Percentiles rank a stretch among this genome's conserved stretches.
phyloP scores from a whole-genome alignment of 441 rosid genomes.

The Populus hybrid region DNA sequence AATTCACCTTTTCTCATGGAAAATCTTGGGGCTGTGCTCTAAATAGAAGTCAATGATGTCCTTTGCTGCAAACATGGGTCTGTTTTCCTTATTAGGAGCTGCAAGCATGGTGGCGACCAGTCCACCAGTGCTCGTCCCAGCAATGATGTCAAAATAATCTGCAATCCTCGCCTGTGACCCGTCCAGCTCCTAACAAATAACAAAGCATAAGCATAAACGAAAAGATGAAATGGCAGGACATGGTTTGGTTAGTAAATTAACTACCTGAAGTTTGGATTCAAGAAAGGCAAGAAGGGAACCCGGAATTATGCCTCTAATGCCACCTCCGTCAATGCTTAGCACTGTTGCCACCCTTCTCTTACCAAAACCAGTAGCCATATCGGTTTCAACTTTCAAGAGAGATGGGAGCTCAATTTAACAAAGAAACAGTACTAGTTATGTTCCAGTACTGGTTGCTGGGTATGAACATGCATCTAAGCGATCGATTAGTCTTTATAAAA shows the following conservation, averaged over 20 bases:
- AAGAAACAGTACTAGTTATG: no score
- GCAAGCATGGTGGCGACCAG: slow-evolving; percentile 51
- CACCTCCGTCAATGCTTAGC: slow-evolving; percentile 33
- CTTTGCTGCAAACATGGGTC: slow-evolving; percentile 42
- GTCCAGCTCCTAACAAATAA: slow-evolving; percentile 32
- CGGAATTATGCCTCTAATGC: slow-evolving; percentile 30
- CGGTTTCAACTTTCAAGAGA: background rate
- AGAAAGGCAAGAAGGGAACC: slow-evolving; percentile 28
- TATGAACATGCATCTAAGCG: no score
- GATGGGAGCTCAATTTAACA: no score
- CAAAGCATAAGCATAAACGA: background rate
- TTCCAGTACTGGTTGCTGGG: no score
- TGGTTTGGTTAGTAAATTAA: background rate
- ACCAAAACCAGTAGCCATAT: background rate
- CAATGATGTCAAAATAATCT: slow-evolving; percentile 49
- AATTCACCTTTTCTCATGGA: slow-evolving; percentile 32
- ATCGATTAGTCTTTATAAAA: no score
- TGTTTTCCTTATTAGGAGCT: slow-evolving; percentile 32
- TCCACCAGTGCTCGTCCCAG: slow-evolving; percentile 57
- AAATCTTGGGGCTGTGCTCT: slow-evolving; percentile 35
- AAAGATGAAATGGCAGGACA: background rate
- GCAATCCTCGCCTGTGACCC: slow-evolving; percentile 45
- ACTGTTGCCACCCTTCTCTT: slow-evolving; percentile 27
- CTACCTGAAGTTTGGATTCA: slow-evolving; percentile 38
- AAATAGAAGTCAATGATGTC: slow-evolving; percentile 43